phyloP scores from a whole-genome alignment of 768 basidiomycete species.

The Boletus sensibilis region DNA sequence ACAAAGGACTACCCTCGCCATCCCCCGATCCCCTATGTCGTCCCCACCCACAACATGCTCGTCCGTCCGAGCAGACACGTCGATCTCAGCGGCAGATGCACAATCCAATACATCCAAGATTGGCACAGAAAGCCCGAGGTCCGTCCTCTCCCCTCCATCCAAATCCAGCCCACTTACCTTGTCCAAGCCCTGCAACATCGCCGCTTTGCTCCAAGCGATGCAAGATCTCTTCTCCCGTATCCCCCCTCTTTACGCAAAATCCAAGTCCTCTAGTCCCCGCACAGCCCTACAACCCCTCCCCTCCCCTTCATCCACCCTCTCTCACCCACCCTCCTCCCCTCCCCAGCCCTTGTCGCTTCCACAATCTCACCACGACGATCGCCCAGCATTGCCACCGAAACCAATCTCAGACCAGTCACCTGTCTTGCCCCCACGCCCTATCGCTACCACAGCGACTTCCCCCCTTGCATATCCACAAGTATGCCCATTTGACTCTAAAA shows the following conservation, averaged over 20 bases:
- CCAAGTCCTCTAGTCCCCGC: slow-evolving; percentile 38
- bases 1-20: slow-evolving; percentile 77
- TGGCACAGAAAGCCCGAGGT: slow-evolving; percentile 81
- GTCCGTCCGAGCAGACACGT: slow-evolving; percentile 73
- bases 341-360: slow-evolving; percentile 23
- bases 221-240: slow-evolving; percentile 78
- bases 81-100: slow-evolving; percentile 78
- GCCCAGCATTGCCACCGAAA: slow-evolving; percentile 41
- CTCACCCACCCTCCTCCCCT: slow-evolving; percentile 19
- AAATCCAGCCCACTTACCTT: neutral
- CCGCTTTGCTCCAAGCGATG: slow-evolving; percentile 70
- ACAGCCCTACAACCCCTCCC: slow-evolving; percentile 25
- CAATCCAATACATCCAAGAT: slow-evolving; percentile 63
- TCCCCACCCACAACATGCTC: slow-evolving; percentile 89
- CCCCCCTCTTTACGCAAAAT: slow-evolving; percentile 90
- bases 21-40: slow-evolving; percentile 87
- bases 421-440: slow-evolving; percentile 19
- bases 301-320: slow-evolving; percentile 9
- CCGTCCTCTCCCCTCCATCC: slow-evolving; percentile 10
- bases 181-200: slow-evolving; percentile 72
- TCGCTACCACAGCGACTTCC: slow-evolving; percentile 2
- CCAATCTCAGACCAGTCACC: slow-evolving; percentile 24
- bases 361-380: slow-evolving; percentile 26
- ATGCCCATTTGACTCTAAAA: slow-evolving; percentile 10
- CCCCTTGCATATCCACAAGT: slow-evolving; percentile 20